These are phyloP conservation scores for Monosporozyma solicola DNA, from an alignment of 805 yeast genomes.

Conservation along the genomic window DNA sequence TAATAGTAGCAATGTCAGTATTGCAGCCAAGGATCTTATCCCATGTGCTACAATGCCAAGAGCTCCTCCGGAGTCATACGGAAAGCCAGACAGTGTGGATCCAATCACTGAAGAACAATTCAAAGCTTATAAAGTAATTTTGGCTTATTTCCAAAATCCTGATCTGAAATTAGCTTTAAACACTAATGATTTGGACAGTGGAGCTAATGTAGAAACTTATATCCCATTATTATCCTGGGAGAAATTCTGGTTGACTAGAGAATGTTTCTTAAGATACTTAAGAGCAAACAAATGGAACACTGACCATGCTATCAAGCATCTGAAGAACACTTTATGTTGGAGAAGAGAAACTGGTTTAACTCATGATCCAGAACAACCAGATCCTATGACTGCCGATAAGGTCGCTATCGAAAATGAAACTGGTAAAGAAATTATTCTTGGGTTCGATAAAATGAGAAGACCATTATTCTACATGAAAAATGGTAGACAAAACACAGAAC, in stretches of 20 bases:
- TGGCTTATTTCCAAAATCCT: slow-evolving; percentile 15
- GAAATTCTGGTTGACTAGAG: slow-evolving; percentile 37
- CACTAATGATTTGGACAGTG: slow-evolving; percentile 33
- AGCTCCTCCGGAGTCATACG: slow-evolving; percentile 18
- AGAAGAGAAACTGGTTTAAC: slow-evolving; percentile 43
- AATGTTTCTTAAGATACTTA: slow-evolving; percentile 43
- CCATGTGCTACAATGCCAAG: slow-evolving; percentile 15
- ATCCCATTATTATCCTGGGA: slow-evolving; percentile 30
- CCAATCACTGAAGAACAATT: slow-evolving; percentile 15
- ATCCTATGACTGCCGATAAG: slow-evolving; percentile 33
- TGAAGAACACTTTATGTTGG: slow-evolving; percentile 44
- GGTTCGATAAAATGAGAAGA: slow-evolving; percentile 45
- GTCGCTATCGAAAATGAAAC: slow-evolving; percentile 42
- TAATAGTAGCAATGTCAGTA: slow-evolving; percentile 5
- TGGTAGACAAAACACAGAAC: slow-evolving; percentile 47
- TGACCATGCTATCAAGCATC: slow-evolving; percentile 35
- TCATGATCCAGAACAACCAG: slow-evolving; percentile 29
- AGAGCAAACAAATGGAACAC: slow-evolving; percentile 45
- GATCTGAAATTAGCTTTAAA: slow-evolving; percentile 14
- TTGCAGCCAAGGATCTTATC: slow-evolving; percentile 10
- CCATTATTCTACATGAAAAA: slow-evolving; percentile 45
- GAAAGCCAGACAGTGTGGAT: background rate
- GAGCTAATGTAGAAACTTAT: background rate
- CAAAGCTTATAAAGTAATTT: slow-evolving; percentile 12
- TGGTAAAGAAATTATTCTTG: slow-evolving; percentile 46